Conservation (phyloP, 768 basidiomycete genomes). For the Tylopilus cervinicoccineus region DNA sequence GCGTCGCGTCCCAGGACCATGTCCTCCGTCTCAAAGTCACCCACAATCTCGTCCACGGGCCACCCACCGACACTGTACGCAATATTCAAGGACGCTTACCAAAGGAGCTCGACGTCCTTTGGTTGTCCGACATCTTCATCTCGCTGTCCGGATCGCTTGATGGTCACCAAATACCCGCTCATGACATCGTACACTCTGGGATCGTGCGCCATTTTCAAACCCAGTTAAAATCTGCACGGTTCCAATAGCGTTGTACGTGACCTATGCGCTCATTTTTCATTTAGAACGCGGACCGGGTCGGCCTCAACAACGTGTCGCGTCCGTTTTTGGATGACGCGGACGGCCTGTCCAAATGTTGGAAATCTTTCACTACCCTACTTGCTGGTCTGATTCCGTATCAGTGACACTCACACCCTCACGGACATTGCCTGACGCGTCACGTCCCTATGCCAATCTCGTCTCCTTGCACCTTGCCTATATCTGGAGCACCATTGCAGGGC, state of each 20-base stretch:
- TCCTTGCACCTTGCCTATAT: conserved; percentile 40
- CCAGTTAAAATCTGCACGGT: conserved; percentile 48
- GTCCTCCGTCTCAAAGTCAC: conserved; percentile 43
- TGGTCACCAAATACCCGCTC: conserved; percentile 35
- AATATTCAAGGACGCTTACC: conserved; percentile 34
- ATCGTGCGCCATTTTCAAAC: conserved; percentile 46
- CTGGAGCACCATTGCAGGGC: conserved; percentile 29
- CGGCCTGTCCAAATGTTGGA: conserved; percentile 38
- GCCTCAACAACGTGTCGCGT: conserved; percentile 55
- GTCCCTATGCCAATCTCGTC: conserved; percentile 29
- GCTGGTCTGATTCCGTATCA: conserved; percentile 19
- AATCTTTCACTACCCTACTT: conserved; percentile 1
- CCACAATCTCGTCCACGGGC: conserved; percentile 40
- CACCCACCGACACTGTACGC: conserved; percentile 27
- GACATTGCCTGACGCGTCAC: conserved; percentile 27
- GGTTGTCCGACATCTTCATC: conserved; percentile 47
- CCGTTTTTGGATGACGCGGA: conserved; percentile 45
- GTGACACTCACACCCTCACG: conserved; percentile 41
- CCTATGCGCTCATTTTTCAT: conserved; percentile 11
- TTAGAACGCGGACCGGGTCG: conserved; percentile 60
- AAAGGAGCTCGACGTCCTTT: conserved; percentile 44
- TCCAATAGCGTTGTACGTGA: neutral
- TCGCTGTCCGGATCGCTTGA: conserved; percentile 53
- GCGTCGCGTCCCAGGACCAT: conserved; percentile 42
- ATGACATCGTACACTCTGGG: conserved; percentile 45